Conservation (phyloP, 805 yeast species). For the Ogataea polymorpha region DNA sequence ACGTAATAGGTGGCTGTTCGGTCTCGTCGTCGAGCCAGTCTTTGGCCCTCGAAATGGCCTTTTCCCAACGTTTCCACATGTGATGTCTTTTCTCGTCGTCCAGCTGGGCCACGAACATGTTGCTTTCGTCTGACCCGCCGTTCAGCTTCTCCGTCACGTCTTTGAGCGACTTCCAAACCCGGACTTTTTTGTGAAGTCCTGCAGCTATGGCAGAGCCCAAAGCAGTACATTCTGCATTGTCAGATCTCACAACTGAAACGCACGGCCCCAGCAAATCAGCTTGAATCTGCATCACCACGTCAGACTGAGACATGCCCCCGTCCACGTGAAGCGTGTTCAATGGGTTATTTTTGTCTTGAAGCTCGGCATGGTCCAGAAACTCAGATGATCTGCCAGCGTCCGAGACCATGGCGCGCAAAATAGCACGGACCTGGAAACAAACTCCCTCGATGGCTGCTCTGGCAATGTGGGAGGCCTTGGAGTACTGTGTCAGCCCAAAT, state of each 20-base stretch:
- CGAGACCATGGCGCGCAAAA: conserved; percentile 81
- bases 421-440: conserved; percentile 90
- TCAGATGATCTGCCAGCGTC: conserved; percentile 61
- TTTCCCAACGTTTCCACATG: conserved; percentile 76
- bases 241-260: conserved; percentile 75
- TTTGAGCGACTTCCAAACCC: conserved; percentile 72
- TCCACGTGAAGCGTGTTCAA: conserved; percentile 61
- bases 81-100: conserved; percentile 57
- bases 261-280: conserved; percentile 89
- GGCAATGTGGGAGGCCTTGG: conserved; percentile 89
- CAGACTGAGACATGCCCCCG: conserved; percentile 93
- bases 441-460: conserved; percentile 95
- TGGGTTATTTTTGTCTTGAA: conserved; percentile 40
- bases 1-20: not conserved
- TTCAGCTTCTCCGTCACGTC: conserved; percentile 53
- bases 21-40: conserved; percentile 60
- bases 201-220: conserved; percentile 97
- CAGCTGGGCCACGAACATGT: conserved; percentile 34
- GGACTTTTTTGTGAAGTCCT: conserved; percentile 60
- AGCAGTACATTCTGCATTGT: conserved; percentile 87
- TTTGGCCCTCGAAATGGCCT: conserved; percentile 74
- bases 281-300: conserved; percentile 90
- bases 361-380: conserved; percentile 50
- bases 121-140: conserved; percentile 24
- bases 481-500: conserved; percentile 87